These are phyloP conservation scores for Salvia hispanica DNA, from an alignment of 257 asterid genomes.

Conservation along the genomic window DNA sequence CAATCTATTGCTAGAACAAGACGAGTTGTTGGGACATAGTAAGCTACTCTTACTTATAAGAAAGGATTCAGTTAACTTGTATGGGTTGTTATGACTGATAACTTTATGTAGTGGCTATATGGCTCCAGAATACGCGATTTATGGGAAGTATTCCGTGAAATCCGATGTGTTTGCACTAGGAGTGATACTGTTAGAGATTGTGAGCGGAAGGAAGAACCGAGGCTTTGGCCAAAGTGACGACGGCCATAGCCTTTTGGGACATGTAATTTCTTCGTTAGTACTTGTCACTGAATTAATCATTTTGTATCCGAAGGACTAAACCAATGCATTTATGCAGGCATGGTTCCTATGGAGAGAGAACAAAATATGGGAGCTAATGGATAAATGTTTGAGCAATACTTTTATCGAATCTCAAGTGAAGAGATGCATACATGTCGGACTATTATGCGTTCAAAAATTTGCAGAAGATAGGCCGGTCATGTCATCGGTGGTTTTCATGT, in stretches of 20 bases:
- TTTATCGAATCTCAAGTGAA: conserved; percentile 40
- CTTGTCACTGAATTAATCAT: no score
- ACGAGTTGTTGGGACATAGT: conserved; percentile 55
- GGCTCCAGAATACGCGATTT: conserved; percentile 47
- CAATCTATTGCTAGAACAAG: conserved; percentile 36
- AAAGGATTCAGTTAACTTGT: no score
- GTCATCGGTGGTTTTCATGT: conserved; percentile 45
- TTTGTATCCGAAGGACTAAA: not conserved
- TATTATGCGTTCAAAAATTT: conserved; percentile 41
- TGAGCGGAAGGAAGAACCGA: conserved; percentile 46
- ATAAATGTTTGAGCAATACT: conserved; percentile 29
- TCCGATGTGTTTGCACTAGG: conserved; percentile 52
- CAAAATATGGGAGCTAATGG: conserved; percentile 35
- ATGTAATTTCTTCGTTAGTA: conserved; percentile 24
- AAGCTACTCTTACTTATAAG: conserved; percentile 8
- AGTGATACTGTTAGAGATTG: conserved; percentile 46
- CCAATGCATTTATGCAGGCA: conserved; percentile 28
- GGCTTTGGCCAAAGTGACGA: conserved; percentile 25
- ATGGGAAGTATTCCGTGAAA: conserved; percentile 45
- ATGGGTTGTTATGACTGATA: not conserved
- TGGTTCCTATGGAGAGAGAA: conserved; percentile 44
- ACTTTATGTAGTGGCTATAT: conserved; percentile 45
- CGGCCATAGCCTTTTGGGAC: conserved; percentile 41
- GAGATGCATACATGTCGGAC: conserved; percentile 49
- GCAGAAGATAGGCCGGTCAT: conserved; percentile 42